Evolutionary conservation across 208 protist genomes (phyloP).

Genomic region (Trypanosoma vivax): DNA sequence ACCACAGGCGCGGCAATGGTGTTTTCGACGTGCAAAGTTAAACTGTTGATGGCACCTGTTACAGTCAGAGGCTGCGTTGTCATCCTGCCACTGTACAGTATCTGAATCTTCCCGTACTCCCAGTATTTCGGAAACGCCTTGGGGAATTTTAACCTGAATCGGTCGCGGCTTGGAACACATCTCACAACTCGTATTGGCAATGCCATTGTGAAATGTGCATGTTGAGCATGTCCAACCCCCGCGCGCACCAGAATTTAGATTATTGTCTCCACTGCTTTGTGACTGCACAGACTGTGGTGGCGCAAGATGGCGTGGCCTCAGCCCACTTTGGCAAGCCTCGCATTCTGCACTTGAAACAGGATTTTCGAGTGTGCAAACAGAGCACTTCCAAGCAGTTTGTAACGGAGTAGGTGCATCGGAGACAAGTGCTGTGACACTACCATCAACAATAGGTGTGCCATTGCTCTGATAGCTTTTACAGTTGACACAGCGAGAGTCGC

Average conservation of each 20-base stretch:
- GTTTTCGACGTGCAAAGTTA: conserved; percentile 55
- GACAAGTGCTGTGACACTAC: background rate
- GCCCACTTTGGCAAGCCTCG: conserved; percentile 64
- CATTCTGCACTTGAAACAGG: conserved; percentile 35
- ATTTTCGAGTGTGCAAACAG: conserved; percentile 79
- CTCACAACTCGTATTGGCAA: conserved; percentile 46
- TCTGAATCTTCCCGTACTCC: conserved; percentile 39
- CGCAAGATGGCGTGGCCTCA: conserved; percentile 50
- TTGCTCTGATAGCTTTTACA: conserved; percentile 69
- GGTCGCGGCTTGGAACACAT: conserved; percentile 60
- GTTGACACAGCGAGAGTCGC: conserved; percentile 30
- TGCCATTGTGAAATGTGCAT: conserved; percentile 67
- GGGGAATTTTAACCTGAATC: conserved; percentile 27
- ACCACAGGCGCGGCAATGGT: conserved; percentile 80
- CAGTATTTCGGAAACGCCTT: background rate
- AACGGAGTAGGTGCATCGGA: conserved; percentile 1
- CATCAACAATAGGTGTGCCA: conserved; percentile 26
- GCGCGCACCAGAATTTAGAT: background rate
- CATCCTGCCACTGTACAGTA: conserved; percentile 76
- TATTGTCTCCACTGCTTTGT: conserved; percentile 6
- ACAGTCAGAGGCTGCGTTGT: conserved; percentile 56
- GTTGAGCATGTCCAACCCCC: conserved; percentile 48
- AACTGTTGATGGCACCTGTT: conserved; percentile 71
- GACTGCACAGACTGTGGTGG: conserved; percentile 16
- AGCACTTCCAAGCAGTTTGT: conserved; percentile 48